Conservation (phyloP, 192 early-diverging fungal species). For the Jimgerdemannia lactiflua region DNA sequence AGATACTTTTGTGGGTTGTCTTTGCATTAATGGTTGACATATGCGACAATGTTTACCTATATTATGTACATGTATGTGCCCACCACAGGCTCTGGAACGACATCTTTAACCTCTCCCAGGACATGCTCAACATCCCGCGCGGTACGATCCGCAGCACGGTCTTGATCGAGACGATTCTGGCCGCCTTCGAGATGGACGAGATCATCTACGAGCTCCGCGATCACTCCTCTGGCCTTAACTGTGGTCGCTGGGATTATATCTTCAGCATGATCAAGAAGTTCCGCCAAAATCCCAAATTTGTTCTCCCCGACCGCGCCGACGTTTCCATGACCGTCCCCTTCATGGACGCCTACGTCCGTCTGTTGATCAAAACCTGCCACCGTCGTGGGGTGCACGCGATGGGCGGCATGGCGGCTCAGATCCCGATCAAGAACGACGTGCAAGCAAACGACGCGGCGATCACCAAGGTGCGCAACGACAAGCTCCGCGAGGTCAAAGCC, state of each 20-base stretch:
- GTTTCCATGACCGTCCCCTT: constrained; percentile 96
- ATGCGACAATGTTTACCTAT: background rate
- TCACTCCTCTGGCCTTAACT: constrained; percentile 98
- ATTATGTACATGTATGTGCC: constrained; percentile 16
- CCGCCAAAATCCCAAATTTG: constrained; percentile 80
- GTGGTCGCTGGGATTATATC: constrained; percentile 99
- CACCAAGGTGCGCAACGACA: constrained; percentile 93
- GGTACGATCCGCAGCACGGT: constrained; percentile 97
- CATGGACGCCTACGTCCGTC: constrained; percentile 97
- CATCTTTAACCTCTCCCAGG: constrained; percentile 93
- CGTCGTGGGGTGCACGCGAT: constrained; percentile 98
- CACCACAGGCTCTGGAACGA: constrained; percentile 95
- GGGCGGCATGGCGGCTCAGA: constrained; percentile 99
- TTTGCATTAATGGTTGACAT: background rate
- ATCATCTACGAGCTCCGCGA: constrained; percentile 99
- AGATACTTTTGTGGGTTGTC: too few species aligned
- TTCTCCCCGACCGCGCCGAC: constrained; percentile 88
- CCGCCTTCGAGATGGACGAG: constrained; percentile 99
- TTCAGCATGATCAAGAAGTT: constrained; percentile 99
- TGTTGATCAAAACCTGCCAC: constrained; percentile 98
- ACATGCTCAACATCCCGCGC: constrained; percentile 83
- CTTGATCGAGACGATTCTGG: constrained; percentile 97
- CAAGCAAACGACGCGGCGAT: constrained; percentile 89
- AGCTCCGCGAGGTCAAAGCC: constrained; percentile 92
- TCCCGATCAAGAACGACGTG: constrained; percentile 95